Base-by-base conservation (phyloP, 352 stramenopile genomes). In the Thraustochytrium sp. region DNA sequence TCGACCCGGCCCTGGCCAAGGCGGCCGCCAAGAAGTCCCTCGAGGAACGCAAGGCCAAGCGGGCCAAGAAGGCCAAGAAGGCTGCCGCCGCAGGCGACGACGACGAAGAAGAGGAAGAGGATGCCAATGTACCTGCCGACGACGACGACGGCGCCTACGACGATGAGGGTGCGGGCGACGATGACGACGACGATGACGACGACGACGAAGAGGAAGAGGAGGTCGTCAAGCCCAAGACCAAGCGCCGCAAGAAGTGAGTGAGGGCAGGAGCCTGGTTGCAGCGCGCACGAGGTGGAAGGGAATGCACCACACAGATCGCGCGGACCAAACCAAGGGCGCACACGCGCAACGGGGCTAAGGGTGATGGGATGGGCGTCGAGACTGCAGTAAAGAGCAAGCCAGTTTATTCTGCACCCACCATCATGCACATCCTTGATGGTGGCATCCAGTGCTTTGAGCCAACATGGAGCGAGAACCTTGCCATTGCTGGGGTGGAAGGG, bases 231-330 rank as follows among this genome's bases (percentile, higher is more conserved):
- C 62, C 37, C 31, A 75, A 75, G 62, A 36, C 36, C 5, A 75
- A 75, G 62, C 62, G 59, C 59, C 59, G 59, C 59, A 72, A 44
- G 59, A 72, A 72, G 59, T 72, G n/a, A n/a, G n/a, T n/a, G n/a
- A n/a, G n/a, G n/a, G n/a, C n/a, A n/a, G n/a, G n/a, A n/a, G n/a
- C n/a, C n/a, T n/a, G n/a, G n/a, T n/a, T n/a, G n/a, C n/a, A n/a
- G n/a, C n/a, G n/a, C n/a, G n/a, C n/a, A n/a, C n/a, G n/a, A n/a
- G n/a, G n/a, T n/a, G n/a, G n/a, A n/a, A n/a, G n/a, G n/a, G n/a
- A n/a, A n/a, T n/a, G n/a, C n/a, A n/a, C n/a, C n/a, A n/a, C n/a
- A n/a, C n/a, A n/a, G n/a, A n/a, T n/a, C n/a, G n/a, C n/a, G n/a
- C n/a, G n/a, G n/a, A n/a, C n/a, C n/a, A n/a, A n/a, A n/a, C n/a